Base-by-base conservation (phyloP, 345 rosid species). In the Euphorbia peplus region DNA sequence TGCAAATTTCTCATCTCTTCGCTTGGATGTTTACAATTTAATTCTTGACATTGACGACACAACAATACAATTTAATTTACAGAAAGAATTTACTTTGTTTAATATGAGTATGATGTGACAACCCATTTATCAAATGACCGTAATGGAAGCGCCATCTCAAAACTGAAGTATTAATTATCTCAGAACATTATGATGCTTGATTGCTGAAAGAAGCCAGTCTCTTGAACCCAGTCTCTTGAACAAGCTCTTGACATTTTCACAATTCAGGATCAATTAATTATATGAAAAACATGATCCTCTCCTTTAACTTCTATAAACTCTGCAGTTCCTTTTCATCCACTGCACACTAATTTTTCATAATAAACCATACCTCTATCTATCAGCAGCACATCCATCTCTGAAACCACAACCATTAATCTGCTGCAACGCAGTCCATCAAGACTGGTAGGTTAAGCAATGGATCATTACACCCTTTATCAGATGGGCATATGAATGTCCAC, bases 401-500 rank as follows among this genome's bases (percentile, higher is more conserved):
- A 87, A 52, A 89, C 92, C 3, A 71, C 42, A 22, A 86, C 71
- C 18, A 90, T 32, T 68, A 87, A 75, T 60, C 80, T 71, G 18
- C 79, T 81, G 66, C 93, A 88, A 3, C 76, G 88, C 76, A 93
- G 58, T 42, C 64, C 81, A 3, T 75, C 72, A 26, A 85, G 32
- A 37, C 74, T 73, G 1, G 84, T 58, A 97, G 97, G 76, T 93
- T 90, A 28, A 93, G 89, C 41, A 84, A 67, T 19, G 92, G 91
- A 64, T 90, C 93, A 44, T 93, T 97, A 51, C 83, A 80, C 19
- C 93, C 97, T 72, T 78, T 83, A 1, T 81, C 83, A 0, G 92
- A 86, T 1, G 88, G 84, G 15, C 93, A 89, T 22, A 86, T 86
- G 22, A 86, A 87, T 32, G 11, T 15, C 97, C 98, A 93, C 95